Base-by-base conservation (phyloP, 2,329 filamentous ascomycete species). In the Herpotrichia juniperi region DNA sequence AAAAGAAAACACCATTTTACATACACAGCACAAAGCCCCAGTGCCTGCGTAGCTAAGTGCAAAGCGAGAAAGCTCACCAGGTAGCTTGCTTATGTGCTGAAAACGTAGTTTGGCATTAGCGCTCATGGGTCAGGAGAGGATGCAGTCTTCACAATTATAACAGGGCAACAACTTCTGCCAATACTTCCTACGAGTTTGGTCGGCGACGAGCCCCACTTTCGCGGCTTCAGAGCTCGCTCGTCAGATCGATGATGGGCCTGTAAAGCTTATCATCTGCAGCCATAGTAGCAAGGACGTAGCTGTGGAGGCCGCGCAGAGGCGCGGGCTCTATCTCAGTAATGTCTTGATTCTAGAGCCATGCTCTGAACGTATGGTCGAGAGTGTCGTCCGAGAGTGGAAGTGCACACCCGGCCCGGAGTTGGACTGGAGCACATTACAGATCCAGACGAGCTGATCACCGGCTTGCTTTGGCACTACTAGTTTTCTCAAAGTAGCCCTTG, bases 141-240 rank as follows among this genome's bases (percentile, higher is more conserved):
- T 57, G 78, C 83, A 8, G 80, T 85, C 9, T 77, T 83, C 6
- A 74, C 76, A 37, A 76, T 84, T 24, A 81, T 78, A 2, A 76
- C 78, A 2, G 83, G 83, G 2, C 80, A 84, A 56, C 75, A 76
- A 37, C 71, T 82, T 10, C 71, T 84, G 0, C 76, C 81, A 0
- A 72, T 76, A 22, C 81, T 2, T 83, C 85, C 67, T 84, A 75
- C 83, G 81, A n/a, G 75, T 85, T 30, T 85, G 81, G 56, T 81
- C 80, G 2, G 77, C 80, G 3, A 80, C 80, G 0, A 79, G 76
- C 43, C 72, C 79, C 1, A 72, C 76, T 1, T 76, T 74, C 1
- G 81, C 81, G 0, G 68, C 75, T 1, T 59, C 67, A 2, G 83
- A 85, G 14, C 64, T 84, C 7, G 74, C 75, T 1, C 68, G 77